Evolutionary conservation across 2,329 filamentous ascomycete genomes (phyloP).

Genomic region (Exophiala viscosa): DNA sequence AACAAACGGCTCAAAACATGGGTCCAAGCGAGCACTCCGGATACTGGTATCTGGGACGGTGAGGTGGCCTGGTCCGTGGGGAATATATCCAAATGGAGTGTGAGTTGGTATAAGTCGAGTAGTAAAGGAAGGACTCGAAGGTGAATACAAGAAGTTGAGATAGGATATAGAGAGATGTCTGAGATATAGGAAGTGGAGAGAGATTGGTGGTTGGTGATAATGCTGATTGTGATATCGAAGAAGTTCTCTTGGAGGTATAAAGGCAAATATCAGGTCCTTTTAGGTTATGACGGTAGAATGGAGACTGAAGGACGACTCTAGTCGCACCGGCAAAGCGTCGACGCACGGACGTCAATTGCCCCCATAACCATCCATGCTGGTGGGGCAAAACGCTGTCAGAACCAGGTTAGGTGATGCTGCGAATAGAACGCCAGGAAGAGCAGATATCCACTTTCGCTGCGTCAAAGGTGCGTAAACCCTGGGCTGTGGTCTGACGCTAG

Average conservation of each 20-base stretch:
- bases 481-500: conserved; percentile 25
- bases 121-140: conserved; percentile 19
- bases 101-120: conserved; percentile 1
- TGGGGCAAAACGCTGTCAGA: conserved; percentile 24
- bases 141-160: conserved; percentile 9
- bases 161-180: conserved; percentile 9
- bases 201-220: conserved; percentile 14
- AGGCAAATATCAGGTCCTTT: conserved; percentile 24
- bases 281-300: conserved; percentile 24
- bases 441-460: conserved; percentile 20
- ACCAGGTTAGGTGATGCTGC: conserved; percentile 23
- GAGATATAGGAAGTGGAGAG: conserved; percentile 6
- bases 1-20: conserved; percentile 28
- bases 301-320: conserved; percentile 10
- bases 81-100: conserved; percentile 10
- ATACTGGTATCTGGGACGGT: conserved; percentile 19
- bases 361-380: conserved; percentile 21
- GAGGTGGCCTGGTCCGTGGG: conserved; percentile 14
- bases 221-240: conserved; percentile 19
- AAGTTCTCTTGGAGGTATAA: conserved; percentile 19
- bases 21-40: conserved; percentile 24
- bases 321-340: conserved; percentile 20
- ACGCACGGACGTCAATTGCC: conserved; percentile 19
- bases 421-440: conserved; percentile 25
- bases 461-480: conserved; percentile 26